A percentile compares a stretch with the other conserved stretches of the same genome.
phyloP scores from a whole-genome alignment of 192 early-diverging fungal species.

The Gigaspora rosea region DNA sequence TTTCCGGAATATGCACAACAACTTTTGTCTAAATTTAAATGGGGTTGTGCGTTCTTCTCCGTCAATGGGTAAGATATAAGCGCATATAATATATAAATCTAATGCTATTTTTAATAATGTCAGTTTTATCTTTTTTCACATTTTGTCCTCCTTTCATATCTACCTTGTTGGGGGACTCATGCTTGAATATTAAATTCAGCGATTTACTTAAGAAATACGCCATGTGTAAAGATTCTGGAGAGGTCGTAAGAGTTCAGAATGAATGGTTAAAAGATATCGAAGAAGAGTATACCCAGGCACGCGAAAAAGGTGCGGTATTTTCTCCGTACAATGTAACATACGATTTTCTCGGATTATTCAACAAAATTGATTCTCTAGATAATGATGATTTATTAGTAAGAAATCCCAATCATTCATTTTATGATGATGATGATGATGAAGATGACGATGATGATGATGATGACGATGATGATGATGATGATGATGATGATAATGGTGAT shows the following conservation, averaged over 20 bases:
- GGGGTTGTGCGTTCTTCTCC: constrained; percentile 92
- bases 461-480: too few species aligned
- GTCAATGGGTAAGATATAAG: constrained; percentile 68
- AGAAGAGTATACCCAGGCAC: constrained; percentile 58
- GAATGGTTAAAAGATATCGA: constrained; percentile 80
- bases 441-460: constrained; percentile 30
- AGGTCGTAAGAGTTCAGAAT: constrained; percentile 76
- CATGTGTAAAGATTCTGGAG: constrained; percentile 70
- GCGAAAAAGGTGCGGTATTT: constrained; percentile 37
- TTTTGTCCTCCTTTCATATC: too few species aligned
- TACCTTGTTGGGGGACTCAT: neutral
- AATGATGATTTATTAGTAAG: constrained; percentile 53
- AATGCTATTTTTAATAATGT: neutral
- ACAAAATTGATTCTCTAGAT: constrained; percentile 3
- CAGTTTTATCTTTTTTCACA: too few species aligned
- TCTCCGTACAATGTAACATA: neutral
- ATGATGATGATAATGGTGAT: constrained; percentile 35
- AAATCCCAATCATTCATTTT: constrained; percentile 54
- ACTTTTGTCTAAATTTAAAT: constrained; percentile 84
- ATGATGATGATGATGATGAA: constrained; percentile 13
- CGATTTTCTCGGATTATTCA: neutral
- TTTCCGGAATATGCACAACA: constrained; percentile 66
- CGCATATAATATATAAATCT: neutral
- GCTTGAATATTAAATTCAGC: constrained; percentile 39
- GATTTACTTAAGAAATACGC: constrained; percentile 75